phyloP scores from a whole-genome alignment of 495 filamentous ascomycete species.

The Platismatia glauca region DNA sequence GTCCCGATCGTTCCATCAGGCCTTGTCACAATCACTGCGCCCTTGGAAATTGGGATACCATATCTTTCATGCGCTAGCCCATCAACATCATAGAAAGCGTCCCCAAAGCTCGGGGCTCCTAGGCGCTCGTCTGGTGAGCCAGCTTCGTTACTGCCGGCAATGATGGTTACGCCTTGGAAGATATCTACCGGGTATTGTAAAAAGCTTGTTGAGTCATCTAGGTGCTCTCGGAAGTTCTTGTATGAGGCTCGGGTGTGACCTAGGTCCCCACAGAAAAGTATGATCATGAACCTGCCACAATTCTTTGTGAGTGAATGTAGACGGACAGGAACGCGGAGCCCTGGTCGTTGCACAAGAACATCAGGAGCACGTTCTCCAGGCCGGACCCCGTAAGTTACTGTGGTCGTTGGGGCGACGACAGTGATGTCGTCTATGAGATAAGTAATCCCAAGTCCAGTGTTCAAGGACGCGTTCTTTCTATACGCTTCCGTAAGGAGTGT shows the following conservation, averaged over 20 bases:
- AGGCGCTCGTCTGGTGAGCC: conserved; percentile 14
- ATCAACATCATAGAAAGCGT: conserved; percentile 46
- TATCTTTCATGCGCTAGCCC: conserved; percentile 49
- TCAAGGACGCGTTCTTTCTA: conserved; percentile 8
- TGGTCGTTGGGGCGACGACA: not conserved
- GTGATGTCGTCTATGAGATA: conserved; percentile 8
- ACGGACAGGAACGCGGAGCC: conserved; percentile 11
- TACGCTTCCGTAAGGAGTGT: conserved; percentile 9
- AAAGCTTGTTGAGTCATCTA: conserved; percentile 4
- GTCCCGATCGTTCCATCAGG: conserved; percentile 35
- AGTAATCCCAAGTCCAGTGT: conserved; percentile 15
- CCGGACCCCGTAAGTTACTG: not conserved
- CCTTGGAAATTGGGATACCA: conserved; percentile 37
- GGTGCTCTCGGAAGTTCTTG: conserved; percentile 1
- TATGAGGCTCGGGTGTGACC: not conserved
- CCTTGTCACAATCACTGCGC: conserved; percentile 42
- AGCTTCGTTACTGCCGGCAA: conserved; percentile 4
- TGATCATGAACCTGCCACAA: conserved; percentile 16
- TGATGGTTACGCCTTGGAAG: conserved; percentile 13
- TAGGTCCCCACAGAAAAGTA: conserved; percentile 14
- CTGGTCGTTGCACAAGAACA: conserved; percentile 15
- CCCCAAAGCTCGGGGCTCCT: conserved; percentile 8
- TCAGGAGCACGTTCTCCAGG: conserved; percentile 18
- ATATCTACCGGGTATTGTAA: not conserved
- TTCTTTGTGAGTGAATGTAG: conserved; percentile 14